Conservation (phyloP, 2,329 filamentous ascomycete species). For the Sporothrix pseudoabietina region DNA sequence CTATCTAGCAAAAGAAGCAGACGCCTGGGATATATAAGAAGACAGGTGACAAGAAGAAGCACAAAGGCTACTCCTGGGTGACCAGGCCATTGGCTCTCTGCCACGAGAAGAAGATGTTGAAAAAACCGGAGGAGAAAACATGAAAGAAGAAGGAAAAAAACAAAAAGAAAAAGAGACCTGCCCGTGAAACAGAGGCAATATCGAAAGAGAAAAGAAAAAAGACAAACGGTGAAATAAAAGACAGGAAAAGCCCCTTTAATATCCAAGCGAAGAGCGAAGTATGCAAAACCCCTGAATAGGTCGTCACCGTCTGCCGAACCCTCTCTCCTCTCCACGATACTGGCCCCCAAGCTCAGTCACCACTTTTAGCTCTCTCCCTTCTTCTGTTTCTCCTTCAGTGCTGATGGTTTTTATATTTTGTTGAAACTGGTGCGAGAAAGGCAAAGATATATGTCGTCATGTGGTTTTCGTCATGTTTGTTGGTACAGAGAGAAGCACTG, state of each 20-base stretch:
- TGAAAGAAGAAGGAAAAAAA: background rate
- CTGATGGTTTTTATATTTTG: background rate
- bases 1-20: constrained; percentile 1
- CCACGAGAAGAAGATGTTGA: background rate
- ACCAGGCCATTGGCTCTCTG: background rate
- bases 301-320: background rate
- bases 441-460: background rate
- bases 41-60: background rate
- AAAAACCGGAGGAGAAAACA: background rate
- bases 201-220: background rate
- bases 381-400: background rate
- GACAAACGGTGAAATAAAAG: background rate
- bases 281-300: constrained; percentile 12
- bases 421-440: background rate
- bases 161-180: background rate
- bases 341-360: background rate
- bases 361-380: background rate
- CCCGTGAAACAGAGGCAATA: background rate
- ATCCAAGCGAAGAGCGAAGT: constrained; percentile 19
- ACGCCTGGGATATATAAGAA: constrained; percentile 11
- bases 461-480: background rate
- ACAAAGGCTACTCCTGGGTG: background rate
- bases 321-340: background rate
- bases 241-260: background rate
- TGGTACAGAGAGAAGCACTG: background rate